Percentiles rank a stretch among this genome's conserved stretches.
Conservation (phyloP, 768 basidiomycete species). For the Mrakia frigida region DNA sequence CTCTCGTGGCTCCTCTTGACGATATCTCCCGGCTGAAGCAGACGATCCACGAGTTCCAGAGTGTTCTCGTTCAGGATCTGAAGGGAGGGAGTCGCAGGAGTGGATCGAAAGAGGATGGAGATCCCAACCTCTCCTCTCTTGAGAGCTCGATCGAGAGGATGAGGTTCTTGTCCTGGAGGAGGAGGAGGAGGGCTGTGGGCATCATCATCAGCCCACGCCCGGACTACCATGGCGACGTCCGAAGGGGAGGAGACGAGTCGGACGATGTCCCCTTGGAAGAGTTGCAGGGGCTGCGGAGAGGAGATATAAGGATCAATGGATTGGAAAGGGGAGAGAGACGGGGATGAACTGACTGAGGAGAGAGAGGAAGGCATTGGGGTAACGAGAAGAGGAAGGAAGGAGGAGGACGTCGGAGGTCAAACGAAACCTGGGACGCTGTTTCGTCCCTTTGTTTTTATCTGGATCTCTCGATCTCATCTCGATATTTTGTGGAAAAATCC, state of each 20-base stretch:
- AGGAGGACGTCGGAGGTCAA: too few relatives aligned
- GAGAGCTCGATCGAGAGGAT: conserved; percentile 20
- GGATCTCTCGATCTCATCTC: too few relatives aligned
- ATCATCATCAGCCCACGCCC: conserved; percentile 6
- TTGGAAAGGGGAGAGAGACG: not conserved
- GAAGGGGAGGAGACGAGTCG: not conserved
- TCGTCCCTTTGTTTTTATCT: too few relatives aligned
- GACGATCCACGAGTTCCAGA: conserved; percentile 15
- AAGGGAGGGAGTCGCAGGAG: not conserved
- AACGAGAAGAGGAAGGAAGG: too few relatives aligned
- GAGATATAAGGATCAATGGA: not conserved
- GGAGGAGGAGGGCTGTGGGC: not conserved
- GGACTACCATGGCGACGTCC: conserved; percentile 24
- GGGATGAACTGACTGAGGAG: not conserved
- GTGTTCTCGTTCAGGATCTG: conserved; percentile 22
- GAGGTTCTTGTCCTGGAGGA: not conserved
- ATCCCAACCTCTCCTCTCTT: conserved; percentile 9
- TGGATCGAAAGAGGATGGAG: not conserved
- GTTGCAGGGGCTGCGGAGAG: not conserved
- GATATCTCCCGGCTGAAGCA: conserved; percentile 24
- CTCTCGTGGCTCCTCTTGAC: conserved; percentile 17
- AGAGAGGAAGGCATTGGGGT: not conserved
- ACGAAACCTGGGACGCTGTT: too few relatives aligned
- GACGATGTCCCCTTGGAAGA: conserved; percentile 26
- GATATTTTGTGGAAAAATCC: too few relatives aligned